phyloP scores from a whole-genome alignment of 805 yeast genomes.

The Lipomyces starkeyi region DNA sequence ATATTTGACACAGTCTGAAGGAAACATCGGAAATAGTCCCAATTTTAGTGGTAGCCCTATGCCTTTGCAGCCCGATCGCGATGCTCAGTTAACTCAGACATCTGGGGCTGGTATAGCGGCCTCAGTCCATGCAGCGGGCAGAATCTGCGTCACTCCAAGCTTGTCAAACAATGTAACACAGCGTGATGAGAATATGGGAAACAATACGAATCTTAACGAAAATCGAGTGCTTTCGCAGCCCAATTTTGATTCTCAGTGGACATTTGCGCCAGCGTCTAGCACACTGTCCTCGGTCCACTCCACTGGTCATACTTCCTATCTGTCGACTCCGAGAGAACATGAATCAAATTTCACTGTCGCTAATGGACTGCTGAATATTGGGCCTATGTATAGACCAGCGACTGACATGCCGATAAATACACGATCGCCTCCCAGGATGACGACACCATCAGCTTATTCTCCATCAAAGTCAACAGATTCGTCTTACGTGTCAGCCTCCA shows the following conservation, averaged over 20 bases:
- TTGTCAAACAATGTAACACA: neutral
- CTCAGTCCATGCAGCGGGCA: neutral
- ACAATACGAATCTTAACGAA: neutral
- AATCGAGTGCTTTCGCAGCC: neutral
- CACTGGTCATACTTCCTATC: neutral
- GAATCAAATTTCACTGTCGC: neutral
- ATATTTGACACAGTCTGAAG: neutral
- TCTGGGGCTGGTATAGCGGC: neutral
- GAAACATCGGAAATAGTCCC: neutral
- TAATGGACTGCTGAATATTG: neutral
- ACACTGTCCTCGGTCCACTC: neutral
- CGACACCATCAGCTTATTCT: neutral
- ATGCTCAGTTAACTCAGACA: neutral
- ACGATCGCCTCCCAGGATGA: neutral
- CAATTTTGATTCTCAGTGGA: neutral
- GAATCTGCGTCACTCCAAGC: neutral
- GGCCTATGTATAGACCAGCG: neutral
- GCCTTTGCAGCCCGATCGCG: neutral
- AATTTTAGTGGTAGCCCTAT: neutral
- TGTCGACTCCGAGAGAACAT: neutral
- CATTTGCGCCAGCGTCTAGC: neutral
- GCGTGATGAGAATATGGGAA: neutral
- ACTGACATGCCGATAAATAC: neutral
- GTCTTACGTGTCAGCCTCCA: neutral
- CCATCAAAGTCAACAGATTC: neutral